Evolutionary conservation across 179 eudicot species (phyloP), one percentile per base, ranked within the genome.

Genomic region (Monotropa hypopitys): DNA sequence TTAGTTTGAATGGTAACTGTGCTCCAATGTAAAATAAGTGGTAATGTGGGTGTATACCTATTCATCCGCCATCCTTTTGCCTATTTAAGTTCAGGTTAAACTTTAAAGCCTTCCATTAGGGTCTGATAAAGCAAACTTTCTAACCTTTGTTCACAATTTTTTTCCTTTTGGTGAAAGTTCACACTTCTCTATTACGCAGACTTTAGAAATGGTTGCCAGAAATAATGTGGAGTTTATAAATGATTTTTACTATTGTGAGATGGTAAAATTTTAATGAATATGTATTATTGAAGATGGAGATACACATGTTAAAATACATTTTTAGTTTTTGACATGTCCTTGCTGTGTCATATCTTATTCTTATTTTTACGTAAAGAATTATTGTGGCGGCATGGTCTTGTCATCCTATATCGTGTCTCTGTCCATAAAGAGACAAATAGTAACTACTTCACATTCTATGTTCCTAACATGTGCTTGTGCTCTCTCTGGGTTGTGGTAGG

Each of bases 401-500:
- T 61, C 38, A 61, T 61, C 30, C 10, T 28, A 8, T 61, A 30
- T 61, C 2, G 20, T 28, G 35, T 30, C 38, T 61, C 67, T 30
- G 18, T 20, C 20, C 18, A 4, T 61, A 12, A 11, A 6, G 5
- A 38, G 38, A 30, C 38, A 28, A 4, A 12, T 61, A 30, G 33
- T 61, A n/a, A 43, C 18, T 47, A 2, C 38, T 49, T 66, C 28
- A 56, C 65, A 12, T 61, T 61, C 67, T 61, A 61, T 28, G 20
- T 11, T 77, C 23, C 49, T 18, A 49, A 66, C 57, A 30, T 3
- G 38, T 43, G 40, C 54, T 79, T 65, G 72, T 49, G 23, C 21
- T 76, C 38, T 66, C 65, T 66, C 20, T 56, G 23, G 56, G 61
- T 46, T 18, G 53, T 81, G 53, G 70, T 81, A 87, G 92, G 85